A percentile compares a stretch with the other conserved stretches of the same genome.
These are phyloP conservation scores for Thielaviopsis euricoi DNA, from an alignment of 2,329 filamentous ascomycete genomes.

Conservation along the genomic window DNA sequence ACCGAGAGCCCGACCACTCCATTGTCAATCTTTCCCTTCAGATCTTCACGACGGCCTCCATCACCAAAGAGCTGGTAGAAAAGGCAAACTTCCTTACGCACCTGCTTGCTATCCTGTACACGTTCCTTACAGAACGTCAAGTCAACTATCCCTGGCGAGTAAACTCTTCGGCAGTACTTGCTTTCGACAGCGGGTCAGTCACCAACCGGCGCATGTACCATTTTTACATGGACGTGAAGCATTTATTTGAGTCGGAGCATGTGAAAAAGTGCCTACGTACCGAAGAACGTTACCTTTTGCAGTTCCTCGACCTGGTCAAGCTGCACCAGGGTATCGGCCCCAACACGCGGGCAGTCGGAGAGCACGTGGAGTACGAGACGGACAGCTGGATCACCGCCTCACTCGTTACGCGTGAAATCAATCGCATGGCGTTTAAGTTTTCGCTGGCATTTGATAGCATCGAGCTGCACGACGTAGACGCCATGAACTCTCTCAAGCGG, in stretches of 20 bases:
- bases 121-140: constrained; percentile 88
- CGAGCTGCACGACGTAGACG: constrained; percentile 47
- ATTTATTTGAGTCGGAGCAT: constrained; percentile 73
- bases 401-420: constrained; percentile 86
- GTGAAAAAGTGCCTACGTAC: constrained; percentile 71
- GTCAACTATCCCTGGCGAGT: constrained; percentile 88
- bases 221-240: constrained; percentile 89
- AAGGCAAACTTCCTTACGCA: constrained; percentile 91
- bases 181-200: constrained; percentile 86
- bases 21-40: constrained; percentile 96
- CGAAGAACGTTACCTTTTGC: constrained; percentile 75
- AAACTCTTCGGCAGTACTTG: constrained; percentile 67
- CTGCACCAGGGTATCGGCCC: constrained; percentile 95
- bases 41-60: constrained; percentile 91
- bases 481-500: constrained; percentile 46
- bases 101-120: constrained; percentile 90
- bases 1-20: constrained; percentile 91
- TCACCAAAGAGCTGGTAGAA: constrained; percentile 89
- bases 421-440: constrained; percentile 75
- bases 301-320: constrained; percentile 91
- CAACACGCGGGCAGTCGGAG: constrained; percentile 74
- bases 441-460: constrained; percentile 68
- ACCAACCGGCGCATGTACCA: constrained; percentile 94
- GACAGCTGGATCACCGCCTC: constrained; percentile 97
- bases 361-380: constrained; percentile 96